These are phyloP conservation scores for Exophiala sp. DNA, from an alignment of 2,329 filamentous ascomycete genomes.

Conservation along the genomic window DNA sequence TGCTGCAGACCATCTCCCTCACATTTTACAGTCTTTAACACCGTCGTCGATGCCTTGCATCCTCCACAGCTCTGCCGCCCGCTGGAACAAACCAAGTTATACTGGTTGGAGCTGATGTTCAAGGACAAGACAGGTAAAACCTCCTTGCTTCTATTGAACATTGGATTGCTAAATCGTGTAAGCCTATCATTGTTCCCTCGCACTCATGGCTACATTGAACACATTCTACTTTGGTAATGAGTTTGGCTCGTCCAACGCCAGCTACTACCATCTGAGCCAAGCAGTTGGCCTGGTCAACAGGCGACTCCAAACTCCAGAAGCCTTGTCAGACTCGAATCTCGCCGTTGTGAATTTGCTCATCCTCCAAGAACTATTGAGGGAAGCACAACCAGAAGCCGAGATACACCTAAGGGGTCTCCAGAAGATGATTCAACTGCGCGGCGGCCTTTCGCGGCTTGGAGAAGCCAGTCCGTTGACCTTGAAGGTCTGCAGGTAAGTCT, in stretches of 20 bases:
- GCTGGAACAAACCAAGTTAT: background rate
- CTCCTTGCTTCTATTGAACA: background rate
- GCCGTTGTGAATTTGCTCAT: slow-evolving; percentile 1
- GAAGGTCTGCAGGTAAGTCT: slow-evolving; percentile 2
- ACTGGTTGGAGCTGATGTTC: background rate
- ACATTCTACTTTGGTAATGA: background rate
- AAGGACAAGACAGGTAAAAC: background rate
- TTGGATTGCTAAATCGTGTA: background rate
- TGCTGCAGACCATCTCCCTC: no score
- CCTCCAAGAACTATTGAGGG: background rate
- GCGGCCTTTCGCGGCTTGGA: background rate
- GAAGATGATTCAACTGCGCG: background rate
- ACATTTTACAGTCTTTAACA: background rate
- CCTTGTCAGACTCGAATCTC: background rate
- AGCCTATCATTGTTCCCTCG: slow-evolving; percentile 1
- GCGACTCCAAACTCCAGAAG: background rate
- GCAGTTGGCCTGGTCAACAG: background rate
- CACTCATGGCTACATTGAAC: background rate
- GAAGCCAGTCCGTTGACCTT: background rate
- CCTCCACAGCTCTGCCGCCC: background rate
- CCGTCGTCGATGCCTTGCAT: background rate
- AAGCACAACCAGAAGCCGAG: background rate
- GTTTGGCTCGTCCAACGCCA: background rate
- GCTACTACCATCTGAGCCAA: slow-evolving; percentile 1
- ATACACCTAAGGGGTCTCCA: slow-evolving; percentile 1